Conservation (phyloP, 108 stramenopile species). For the Nitzschia sp. region DNA sequence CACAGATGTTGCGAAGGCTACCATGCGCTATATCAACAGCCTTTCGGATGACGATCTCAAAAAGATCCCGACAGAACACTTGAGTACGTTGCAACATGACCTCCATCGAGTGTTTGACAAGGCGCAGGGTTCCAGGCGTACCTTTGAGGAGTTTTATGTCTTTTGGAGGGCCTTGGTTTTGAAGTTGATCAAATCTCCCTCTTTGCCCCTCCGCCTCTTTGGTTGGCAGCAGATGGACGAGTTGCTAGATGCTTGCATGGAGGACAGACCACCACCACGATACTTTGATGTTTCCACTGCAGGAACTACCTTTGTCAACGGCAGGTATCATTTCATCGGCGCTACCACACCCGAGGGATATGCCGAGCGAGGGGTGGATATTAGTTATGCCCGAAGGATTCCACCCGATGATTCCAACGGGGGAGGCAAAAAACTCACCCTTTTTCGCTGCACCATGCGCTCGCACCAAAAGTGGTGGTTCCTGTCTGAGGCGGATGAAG, state of each 20-base stretch:
- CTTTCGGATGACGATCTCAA: conserved; percentile 62
- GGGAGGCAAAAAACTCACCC: conserved; percentile 75
- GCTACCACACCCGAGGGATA: conserved; percentile 56
- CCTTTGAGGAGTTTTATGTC: conserved; percentile 56
- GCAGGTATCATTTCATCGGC: conserved; percentile 66
- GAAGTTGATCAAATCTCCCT: conserved; percentile 72
- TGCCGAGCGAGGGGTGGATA: conserved; percentile 42
- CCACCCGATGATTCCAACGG: conserved; percentile 38
- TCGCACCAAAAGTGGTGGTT: conserved; percentile 98
- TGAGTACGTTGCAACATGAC: conserved; percentile 45
- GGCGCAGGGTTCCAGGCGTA: conserved; percentile 35
- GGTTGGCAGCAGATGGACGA: conserved; percentile 84
- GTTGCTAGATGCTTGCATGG: conserved; percentile 55
- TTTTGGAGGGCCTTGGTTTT: conserved; percentile 64
- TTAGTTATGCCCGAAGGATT: conserved; percentile 54
- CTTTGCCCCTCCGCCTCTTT: conserved; percentile 75
- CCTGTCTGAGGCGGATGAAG: conserved; percentile 91
- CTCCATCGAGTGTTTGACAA: conserved; percentile 56
- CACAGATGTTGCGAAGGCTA: conserved; percentile 49
- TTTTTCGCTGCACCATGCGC: conserved; percentile 94
- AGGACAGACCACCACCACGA: conserved; percentile 72
- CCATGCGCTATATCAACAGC: conserved; percentile 55
- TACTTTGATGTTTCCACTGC: conserved; percentile 65
- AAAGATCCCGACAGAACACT: conserved; percentile 51
- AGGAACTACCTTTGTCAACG: conserved; percentile 81